These are phyloP conservation scores for Kalanchoe fedtschenkoi DNA, from an alignment of 164 flowering plant genomes.

Conservation along the genomic window DNA sequence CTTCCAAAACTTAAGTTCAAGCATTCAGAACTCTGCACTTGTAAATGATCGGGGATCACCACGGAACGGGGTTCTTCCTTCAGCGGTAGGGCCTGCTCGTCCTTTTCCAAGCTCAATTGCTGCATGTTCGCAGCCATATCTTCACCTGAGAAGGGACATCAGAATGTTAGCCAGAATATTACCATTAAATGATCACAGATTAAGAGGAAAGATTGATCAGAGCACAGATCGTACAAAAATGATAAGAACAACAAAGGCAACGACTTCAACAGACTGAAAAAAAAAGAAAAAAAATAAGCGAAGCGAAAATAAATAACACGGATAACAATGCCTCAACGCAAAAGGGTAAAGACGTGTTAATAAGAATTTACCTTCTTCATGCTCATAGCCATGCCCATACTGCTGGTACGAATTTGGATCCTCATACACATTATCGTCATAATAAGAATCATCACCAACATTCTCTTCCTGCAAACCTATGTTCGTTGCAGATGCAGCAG, in stretches of 20 bases:
- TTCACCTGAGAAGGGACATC: slow-evolving; percentile 24
- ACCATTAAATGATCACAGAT: neutral
- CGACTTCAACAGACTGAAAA: neutral
- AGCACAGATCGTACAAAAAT: neutral
- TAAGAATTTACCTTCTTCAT: slow-evolving; percentile 42
- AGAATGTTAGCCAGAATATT: neutral
- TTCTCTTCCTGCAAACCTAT: neutral
- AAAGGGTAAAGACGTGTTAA: neutral
- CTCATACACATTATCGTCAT: slow-evolving; percentile 37
- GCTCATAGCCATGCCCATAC: slow-evolving; percentile 35
- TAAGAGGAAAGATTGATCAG: neutral
- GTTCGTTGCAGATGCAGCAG: neutral
- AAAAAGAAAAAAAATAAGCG: too few relatives aligned
- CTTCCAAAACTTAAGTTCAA: slow-evolving; percentile 97
- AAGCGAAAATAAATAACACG: neutral
- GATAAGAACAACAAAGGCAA: too few relatives aligned
- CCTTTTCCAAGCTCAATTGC: slow-evolving; percentile 48
- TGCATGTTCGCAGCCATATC: slow-evolving; percentile 58
- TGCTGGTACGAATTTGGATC: slow-evolving; percentile 35
- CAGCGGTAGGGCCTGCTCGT: slow-evolving; percentile 26
- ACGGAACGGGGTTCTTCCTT: slow-evolving; percentile 66
- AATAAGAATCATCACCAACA: slow-evolving; percentile 25
- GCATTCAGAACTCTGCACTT: slow-evolving; percentile 70
- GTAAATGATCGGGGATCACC: slow-evolving; percentile 82
- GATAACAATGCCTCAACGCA: neutral